Percentiles rank a stretch among this genome's conserved stretches.
Conservation (phyloP, 768 basidiomycete genomes). For the Xerocomellus amylosporus region DNA sequence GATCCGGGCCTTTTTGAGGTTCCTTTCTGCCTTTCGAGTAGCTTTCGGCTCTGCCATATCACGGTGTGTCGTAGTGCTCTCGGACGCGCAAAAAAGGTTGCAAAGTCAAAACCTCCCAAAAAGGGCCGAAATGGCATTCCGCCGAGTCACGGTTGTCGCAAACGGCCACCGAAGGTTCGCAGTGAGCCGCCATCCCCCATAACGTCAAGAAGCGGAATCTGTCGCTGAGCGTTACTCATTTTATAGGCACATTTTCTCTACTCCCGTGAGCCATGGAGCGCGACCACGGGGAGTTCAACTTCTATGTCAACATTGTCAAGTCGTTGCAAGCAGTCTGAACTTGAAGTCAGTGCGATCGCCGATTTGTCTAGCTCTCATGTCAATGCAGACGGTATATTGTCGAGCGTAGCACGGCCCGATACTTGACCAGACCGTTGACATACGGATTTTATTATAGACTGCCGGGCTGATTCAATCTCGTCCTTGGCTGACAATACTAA, state of each 20-base stretch:
- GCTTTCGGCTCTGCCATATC: slow-evolving; percentile 18
- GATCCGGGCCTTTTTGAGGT: slow-evolving; percentile 24
- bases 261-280: neutral
- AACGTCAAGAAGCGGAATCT: neutral
- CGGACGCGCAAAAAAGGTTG: neutral
- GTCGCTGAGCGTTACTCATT: neutral
- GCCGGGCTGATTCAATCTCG: slow-evolving; percentile 8
- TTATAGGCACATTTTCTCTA: neutral
- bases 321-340: neutral
- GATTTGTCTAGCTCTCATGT: neutral
- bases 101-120: neutral
- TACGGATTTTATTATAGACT: slow-evolving; percentile 9
- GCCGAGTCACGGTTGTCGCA: no score
- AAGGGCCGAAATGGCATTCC: no score
- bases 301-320: neutral
- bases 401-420: neutral
- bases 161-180: neutral
- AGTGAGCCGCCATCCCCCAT: no score
- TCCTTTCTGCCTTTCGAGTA: slow-evolving; percentile 21
- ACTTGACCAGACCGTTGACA: neutral
- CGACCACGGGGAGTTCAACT: neutral
- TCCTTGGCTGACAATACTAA: slow-evolving; percentile 17
- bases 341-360: neutral
- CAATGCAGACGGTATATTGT: no score
- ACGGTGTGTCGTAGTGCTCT: neutral